Evolutionary conservation across 2,329 filamentous ascomycete species (phyloP).

Genomic region (Fusarium euwallaceae): DNA sequence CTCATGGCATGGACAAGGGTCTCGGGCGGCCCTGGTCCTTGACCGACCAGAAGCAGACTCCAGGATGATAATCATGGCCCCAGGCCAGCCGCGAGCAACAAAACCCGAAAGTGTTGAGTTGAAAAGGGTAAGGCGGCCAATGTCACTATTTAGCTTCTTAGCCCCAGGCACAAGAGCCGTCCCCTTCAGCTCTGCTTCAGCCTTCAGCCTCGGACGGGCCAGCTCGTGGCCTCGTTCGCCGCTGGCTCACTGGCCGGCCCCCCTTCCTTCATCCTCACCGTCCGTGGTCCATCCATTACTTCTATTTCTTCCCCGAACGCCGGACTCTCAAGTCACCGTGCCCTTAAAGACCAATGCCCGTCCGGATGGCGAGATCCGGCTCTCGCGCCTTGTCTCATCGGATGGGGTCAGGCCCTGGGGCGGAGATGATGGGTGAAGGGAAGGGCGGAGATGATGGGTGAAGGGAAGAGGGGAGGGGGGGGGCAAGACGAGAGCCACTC

Average conservation of each 20-base stretch:
- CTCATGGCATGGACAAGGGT: slow-evolving; percentile 40
- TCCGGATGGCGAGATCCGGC: slow-evolving; percentile 37
- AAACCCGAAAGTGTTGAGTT: slow-evolving; percentile 8
- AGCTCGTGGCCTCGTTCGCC: slow-evolving; percentile 27
- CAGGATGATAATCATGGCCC: slow-evolving; percentile 31
- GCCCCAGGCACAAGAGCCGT: slow-evolving; percentile 31
- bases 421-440: slow-evolving; percentile 33
- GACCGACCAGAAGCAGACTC: slow-evolving; percentile 23
- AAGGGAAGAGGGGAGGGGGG: slow-evolving; percentile 16
- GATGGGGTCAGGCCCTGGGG: slow-evolving; percentile 11
- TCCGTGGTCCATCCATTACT: slow-evolving; percentile 3
- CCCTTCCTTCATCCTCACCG: slow-evolving; percentile 2
- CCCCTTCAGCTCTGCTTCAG: slow-evolving; percentile 19
- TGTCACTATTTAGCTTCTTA: slow-evolving; percentile 35
- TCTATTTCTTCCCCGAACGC: slow-evolving; percentile 16
- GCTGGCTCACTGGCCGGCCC: neutral
- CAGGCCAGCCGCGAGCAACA: slow-evolving; percentile 23
- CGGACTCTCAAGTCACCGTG: slow-evolving; percentile 29
- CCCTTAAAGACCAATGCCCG: slow-evolving; percentile 35
- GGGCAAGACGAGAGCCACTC: slow-evolving; percentile 19
- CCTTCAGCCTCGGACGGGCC: slow-evolving; percentile 40
- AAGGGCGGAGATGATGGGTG: slow-evolving; percentile 26
- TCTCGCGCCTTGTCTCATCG: slow-evolving; percentile 33
- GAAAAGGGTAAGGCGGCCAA: slow-evolving; percentile 32
- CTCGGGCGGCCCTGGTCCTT: slow-evolving; percentile 27